Evolutionary conservation across 257 asterid species (phyloP), one percentile per base, ranked within the genome.

Genomic region (Mentha longifolia): DNA sequence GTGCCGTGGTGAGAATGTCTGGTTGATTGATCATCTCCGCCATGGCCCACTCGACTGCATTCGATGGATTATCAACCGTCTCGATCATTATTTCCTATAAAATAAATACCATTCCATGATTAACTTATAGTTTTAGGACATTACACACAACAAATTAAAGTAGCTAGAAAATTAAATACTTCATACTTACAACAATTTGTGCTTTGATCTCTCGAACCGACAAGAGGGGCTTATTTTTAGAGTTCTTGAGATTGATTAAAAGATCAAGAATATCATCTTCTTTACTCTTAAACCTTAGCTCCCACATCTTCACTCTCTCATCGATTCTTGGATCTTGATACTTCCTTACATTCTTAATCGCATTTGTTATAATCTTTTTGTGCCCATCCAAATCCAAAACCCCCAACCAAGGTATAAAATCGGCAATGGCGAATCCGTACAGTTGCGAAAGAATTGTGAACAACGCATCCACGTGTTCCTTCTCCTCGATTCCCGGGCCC

Each of bases 1-100:
- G 0, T 2, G 80, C 83, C 54, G 0, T 60, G 2, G 4, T n/a
- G 22, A 83, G 59, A 39, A 75, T 49, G 3, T 41, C 0, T 15
- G 86, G 84, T 70, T 70, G 71, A 39, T 70, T 76, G 5, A 82
- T 37, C 80, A 76, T 79, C 72, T 82, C 84, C n/a, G 67, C 77
- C 2, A 79, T 2, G 3, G 73, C 5, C 77, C 28, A 0, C 19
- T 50, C 30, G 0, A 57, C 61, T 19, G 78, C 78, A 28, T 71
- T 68, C 46, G 76, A 76, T 41, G 77, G 81, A 65, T 72, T 78
- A 17, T 78, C 83, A 9, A 79, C 14, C 3, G 74, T 0, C 9
- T 67, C 86, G 1, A 76, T 0, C 74, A 65, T 72, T 58, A 79
- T 52, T 76, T 82, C 82, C 80, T 78, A 9, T 2, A 14, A 3